Percentiles rank a stretch among this genome's conserved stretches.
phyloP scores from a whole-genome alignment of 768 basidiomycete species.

The Rhodotorula diobovata region DNA sequence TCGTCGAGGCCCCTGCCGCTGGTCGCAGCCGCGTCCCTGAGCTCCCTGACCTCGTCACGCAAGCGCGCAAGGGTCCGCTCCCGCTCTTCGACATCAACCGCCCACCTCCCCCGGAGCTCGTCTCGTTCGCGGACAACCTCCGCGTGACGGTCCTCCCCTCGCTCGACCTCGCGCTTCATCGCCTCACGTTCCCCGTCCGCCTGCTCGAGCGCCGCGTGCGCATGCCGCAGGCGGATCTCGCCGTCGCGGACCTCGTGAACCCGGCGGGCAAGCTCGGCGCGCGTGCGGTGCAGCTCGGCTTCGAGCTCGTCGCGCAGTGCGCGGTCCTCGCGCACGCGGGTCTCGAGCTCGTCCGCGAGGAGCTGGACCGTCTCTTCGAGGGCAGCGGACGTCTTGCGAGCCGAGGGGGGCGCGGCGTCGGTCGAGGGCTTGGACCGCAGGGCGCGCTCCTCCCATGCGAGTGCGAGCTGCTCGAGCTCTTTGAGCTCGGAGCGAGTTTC shows the following conservation, averaged over 20 bases:
- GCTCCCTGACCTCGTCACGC: slow-evolving; percentile 5
- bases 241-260: slow-evolving; percentile 6
- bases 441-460: slow-evolving; percentile 10
- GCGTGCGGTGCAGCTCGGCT: slow-evolving; percentile 2
- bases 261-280: not conserved
- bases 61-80: not conserved
- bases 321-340: slow-evolving; percentile 12
- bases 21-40: not conserved
- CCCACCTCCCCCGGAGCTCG: not conserved
- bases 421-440: not conserved
- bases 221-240: slow-evolving; percentile 22
- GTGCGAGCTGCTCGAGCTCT: slow-evolving; percentile 20
- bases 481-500: slow-evolving; percentile 1
- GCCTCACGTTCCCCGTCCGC: slow-evolving; percentile 2
- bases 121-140: not conserved
- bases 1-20: not conserved
- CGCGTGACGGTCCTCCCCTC: not conserved
- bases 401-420: not conserved
- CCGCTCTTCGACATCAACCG: slow-evolving; percentile 1
- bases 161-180: not conserved
- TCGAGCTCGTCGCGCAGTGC: not conserved
- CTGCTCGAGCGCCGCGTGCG: not conserved
- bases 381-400: slow-evolving; percentile 13
- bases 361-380: slow-evolving; percentile 30
- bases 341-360: slow-evolving; percentile 37